phyloP scores from a whole-genome alignment of 75 land plant species.

The Adiantum capillusveneris region DNA sequence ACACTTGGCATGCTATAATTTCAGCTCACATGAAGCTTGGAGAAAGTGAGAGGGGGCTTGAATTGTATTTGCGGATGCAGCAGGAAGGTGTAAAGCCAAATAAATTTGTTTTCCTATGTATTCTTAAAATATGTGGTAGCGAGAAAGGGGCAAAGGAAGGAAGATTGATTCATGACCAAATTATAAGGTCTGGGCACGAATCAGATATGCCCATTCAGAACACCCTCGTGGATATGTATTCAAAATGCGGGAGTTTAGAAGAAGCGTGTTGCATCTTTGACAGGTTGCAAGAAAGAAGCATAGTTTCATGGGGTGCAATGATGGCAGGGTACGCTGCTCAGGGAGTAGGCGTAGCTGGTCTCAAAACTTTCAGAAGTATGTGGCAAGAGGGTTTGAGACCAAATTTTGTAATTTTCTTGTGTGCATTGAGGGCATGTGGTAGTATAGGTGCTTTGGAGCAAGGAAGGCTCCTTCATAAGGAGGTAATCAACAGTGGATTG shows the following conservation, averaged over 20 bases:
- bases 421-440: constrained; percentile 42
- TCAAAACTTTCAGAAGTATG: constrained; percentile 37
- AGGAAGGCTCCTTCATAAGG: constrained; percentile 52
- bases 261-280: constrained; percentile 15
- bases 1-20: constrained; percentile 8
- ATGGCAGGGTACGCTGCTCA: constrained; percentile 51
- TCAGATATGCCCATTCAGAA: constrained; percentile 7
- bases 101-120: constrained; percentile 5
- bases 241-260: constrained; percentile 20
- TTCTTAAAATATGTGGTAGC: constrained; percentile 5
- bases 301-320: constrained; percentile 22
- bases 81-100: constrained; percentile 8
- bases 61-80: constrained; percentile 6
- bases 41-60: neutral
- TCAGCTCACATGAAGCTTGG: constrained; percentile 6
- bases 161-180: constrained; percentile 3
- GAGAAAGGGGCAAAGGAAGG: constrained; percentile 4
- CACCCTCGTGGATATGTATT: constrained; percentile 22
- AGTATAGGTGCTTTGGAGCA: constrained; percentile 39
- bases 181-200: neutral
- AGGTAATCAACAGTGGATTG: constrained; percentile 28
- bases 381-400: constrained; percentile 24
- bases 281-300: neutral
- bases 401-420: constrained; percentile 38
- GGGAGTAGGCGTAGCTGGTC: constrained; percentile 32